Percentiles rank a stretch among this genome's conserved stretches.
Evolutionary conservation across 2,329 filamentous ascomycete genomes (phyloP).

Genomic region (Fusarium piperis): DNA sequence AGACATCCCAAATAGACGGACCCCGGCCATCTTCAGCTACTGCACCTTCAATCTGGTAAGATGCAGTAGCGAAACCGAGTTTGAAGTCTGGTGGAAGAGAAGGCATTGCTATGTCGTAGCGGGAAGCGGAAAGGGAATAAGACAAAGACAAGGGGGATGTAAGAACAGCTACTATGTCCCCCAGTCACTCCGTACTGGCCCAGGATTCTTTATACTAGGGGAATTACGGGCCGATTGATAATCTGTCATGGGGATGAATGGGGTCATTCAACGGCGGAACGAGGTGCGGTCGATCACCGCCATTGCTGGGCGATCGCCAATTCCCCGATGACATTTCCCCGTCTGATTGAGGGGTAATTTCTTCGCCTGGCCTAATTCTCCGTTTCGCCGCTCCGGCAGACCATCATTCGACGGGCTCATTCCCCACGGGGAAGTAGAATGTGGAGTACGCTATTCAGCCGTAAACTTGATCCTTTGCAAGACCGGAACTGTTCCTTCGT

Average conservation of each 20-base stretch:
- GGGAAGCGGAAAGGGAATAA: background rate
- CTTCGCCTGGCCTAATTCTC: conserved; percentile 11
- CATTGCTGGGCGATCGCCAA: background rate
- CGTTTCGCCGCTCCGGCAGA: conserved; percentile 18
- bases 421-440: conserved; percentile 34
- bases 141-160: background rate
- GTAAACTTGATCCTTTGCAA: background rate
- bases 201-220: conserved; percentile 17
- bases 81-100: conserved; percentile 45
- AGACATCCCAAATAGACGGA: conserved; percentile 55
- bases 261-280: background rate
- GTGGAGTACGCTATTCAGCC: conserved; percentile 2
- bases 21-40: conserved; percentile 54
- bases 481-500: background rate
- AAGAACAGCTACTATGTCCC: background rate
- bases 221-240: conserved; percentile 22
- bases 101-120: conserved; percentile 1
- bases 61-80: conserved; percentile 55
- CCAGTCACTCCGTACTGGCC: background rate
- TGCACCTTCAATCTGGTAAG: conserved; percentile 58
- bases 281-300: background rate
- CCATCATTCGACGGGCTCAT: conserved; percentile 1
- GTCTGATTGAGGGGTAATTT: background rate
- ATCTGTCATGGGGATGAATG: background rate
- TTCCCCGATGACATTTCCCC: conserved; percentile 14